These are phyloP conservation scores for Pythium vanterpoolii DNA, from an alignment of 352 stramenopile genomes.

Conservation along the genomic window DNA sequence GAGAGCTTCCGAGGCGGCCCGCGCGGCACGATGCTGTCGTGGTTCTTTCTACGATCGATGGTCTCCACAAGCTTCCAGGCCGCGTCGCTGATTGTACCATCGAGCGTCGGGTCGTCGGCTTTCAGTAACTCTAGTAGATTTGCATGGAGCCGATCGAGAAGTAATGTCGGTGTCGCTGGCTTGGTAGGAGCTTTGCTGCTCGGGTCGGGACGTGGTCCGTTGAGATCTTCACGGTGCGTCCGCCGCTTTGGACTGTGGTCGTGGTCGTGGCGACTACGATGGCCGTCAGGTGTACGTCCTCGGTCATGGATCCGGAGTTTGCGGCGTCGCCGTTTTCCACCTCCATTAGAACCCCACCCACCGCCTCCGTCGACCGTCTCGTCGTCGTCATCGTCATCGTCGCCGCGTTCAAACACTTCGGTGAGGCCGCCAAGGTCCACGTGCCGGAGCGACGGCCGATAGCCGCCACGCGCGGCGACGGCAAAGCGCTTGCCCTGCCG, in stretches of 20 bases:
- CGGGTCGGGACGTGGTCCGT: background rate
- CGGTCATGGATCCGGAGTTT: slow-evolving; percentile 46
- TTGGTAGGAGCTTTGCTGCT: slow-evolving; percentile 5
- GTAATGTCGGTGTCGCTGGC: slow-evolving; percentile 5
- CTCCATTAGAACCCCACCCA: slow-evolving; percentile 7
- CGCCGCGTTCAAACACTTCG: slow-evolving; percentile 45
- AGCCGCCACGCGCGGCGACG: background rate
- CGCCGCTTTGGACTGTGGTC: background rate
- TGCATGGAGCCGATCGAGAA: slow-evolving; percentile 44
- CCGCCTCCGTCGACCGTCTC: slow-evolving; percentile 29
- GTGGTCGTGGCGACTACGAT: background rate
- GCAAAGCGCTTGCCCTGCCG: background rate
- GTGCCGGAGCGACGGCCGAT: slow-evolving; percentile 25
- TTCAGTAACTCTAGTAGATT: slow-evolving; percentile 56
- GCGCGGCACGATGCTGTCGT: slow-evolving; percentile 18
- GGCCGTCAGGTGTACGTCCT: slow-evolving; percentile 30
- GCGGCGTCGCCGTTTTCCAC: slow-evolving; percentile 25
- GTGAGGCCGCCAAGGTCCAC: slow-evolving; percentile 51
- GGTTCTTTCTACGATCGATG: slow-evolving; percentile 31
- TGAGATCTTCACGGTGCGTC: slow-evolving; percentile 3
- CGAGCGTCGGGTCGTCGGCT: slow-evolving; percentile 23
- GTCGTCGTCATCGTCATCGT: slow-evolving; percentile 34
- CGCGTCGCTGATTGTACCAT: slow-evolving; percentile 29
- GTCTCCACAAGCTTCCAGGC: slow-evolving; percentile 53
- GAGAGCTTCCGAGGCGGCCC: background rate